Conservation (phyloP, 2,329 filamentous ascomycete genomes). For the Colletotrichum theobromicola region DNA sequence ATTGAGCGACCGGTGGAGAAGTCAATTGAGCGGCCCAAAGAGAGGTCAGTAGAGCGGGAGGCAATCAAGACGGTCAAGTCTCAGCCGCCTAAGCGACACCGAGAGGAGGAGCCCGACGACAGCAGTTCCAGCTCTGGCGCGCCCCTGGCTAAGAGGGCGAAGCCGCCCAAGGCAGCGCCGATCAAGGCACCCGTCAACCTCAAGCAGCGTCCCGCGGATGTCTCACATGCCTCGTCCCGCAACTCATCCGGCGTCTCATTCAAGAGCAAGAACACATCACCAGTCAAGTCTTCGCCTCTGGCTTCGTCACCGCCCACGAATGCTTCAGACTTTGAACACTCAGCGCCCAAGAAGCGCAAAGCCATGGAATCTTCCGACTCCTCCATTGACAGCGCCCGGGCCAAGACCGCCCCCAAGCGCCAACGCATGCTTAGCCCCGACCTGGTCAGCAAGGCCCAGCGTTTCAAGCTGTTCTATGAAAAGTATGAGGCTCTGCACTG, state of each 20-base stretch:
- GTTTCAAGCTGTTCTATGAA: conserved; percentile 61
- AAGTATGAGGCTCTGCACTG: conserved; percentile 62
- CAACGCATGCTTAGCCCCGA: conserved; percentile 47
- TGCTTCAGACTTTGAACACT: conserved; percentile 64
- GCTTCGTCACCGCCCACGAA: conserved; percentile 71
- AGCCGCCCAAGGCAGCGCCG: conserved; percentile 46
- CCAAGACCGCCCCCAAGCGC: conserved; percentile 37
- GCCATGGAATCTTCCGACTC: conserved; percentile 26
- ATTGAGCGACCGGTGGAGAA: conserved; percentile 15
- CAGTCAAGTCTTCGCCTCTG: conserved; percentile 67
- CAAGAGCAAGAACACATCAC: conserved; percentile 54
- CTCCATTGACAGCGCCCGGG: conserved; percentile 15
- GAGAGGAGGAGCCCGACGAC: conserved; percentile 53
- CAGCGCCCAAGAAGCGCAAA: conserved; percentile 52
- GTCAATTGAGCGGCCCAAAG: conserved; percentile 27
- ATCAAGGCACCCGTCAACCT: conserved; percentile 31
- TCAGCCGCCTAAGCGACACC: conserved; percentile 52
- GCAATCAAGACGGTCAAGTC: conserved; percentile 35
- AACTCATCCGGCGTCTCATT: conserved; percentile 44
- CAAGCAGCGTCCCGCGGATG: conserved; percentile 55
- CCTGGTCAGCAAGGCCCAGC: conserved; percentile 56
- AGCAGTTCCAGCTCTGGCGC: conserved; percentile 66
- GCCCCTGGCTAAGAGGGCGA: conserved; percentile 63
- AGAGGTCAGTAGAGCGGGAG: conserved; percentile 29
- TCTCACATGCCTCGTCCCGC: conserved; percentile 51